phyloP scores from a whole-genome alignment of 257 asterid species.

The Nicotiana tabacum region DNA sequence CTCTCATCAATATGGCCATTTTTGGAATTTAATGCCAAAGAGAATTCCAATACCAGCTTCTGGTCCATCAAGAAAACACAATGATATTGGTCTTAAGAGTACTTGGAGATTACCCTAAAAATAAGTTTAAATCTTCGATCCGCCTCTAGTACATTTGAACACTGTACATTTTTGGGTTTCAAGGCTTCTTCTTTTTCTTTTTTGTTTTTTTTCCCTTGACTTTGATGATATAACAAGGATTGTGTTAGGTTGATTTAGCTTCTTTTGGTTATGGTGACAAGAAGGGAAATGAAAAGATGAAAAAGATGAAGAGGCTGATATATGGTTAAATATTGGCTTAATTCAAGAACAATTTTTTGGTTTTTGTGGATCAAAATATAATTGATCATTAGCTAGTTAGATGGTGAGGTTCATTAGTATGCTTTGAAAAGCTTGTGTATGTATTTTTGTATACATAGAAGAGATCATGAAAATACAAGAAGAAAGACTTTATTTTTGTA shows the following conservation, averaged over 20 bases:
- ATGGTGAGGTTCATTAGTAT: neutral
- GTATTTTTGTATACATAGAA: conserved; percentile 11
- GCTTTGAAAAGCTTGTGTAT: conserved; percentile 10
- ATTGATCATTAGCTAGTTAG: neutral
- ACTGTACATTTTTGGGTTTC: conserved; percentile 1
- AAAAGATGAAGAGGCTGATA: too few relatives aligned
- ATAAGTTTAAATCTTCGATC: neutral
- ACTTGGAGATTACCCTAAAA: conserved; percentile 37
- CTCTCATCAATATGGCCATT: conserved; percentile 27
- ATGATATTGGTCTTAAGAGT: conserved; percentile 54
- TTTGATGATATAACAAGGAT: neutral
- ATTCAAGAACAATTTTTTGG: neutral
- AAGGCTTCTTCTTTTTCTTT: neutral
- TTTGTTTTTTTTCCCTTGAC: neutral
- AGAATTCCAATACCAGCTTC: conserved; percentile 59
- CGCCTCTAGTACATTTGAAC: neutral
- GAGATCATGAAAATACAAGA: conserved; percentile 21
- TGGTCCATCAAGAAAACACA: conserved; percentile 69
- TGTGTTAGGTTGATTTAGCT: neutral
- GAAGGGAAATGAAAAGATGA: neutral
- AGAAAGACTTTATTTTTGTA: neutral
- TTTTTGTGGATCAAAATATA: neutral
- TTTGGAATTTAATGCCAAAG: conserved; percentile 53
- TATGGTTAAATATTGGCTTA: neutral
- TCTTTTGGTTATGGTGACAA: neutral